A percentile compares a stretch with the other conserved stretches of the same genome.
Evolutionary conservation across 1,139 yeast genomes (phyloP).

Genomic region (Lodderomyces theae): DNA sequence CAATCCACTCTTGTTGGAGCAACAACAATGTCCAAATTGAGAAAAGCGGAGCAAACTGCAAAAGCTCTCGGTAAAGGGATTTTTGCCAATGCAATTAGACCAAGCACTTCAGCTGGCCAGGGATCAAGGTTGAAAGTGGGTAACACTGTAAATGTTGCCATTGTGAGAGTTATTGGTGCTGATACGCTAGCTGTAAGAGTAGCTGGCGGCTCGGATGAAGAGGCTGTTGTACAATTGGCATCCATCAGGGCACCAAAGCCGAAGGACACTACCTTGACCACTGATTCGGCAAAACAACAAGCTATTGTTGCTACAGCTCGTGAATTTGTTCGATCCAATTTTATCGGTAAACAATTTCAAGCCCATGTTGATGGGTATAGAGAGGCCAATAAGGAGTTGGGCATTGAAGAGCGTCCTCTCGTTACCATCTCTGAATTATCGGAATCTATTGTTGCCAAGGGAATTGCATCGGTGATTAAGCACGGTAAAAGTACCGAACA

Average conservation of each 20-base stretch:
- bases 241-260: conserved; percentile 73
- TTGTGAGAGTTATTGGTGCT: conserved; percentile 62
- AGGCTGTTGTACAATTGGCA: conserved; percentile 66
- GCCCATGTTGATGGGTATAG: conserved; percentile 65
- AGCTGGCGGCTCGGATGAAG: conserved; percentile 44
- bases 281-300: conserved; percentile 33
- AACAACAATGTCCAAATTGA: conserved; percentile 54
- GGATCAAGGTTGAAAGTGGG: conserved; percentile 41
- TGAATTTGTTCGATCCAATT: conserved; percentile 66
- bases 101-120: conserved; percentile 15
- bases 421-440: conserved; percentile 65
- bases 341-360: conserved; percentile 67
- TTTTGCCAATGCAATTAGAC: conserved; percentile 45
- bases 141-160: conserved; percentile 47
- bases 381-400: conserved; percentile 54
- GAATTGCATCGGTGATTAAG: conserved; percentile 75
- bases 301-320: conserved; percentile 63
- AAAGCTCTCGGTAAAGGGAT: conserved; percentile 59
- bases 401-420: conserved; percentile 62
- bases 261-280: conserved; percentile 53
- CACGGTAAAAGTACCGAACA: conserved; percentile 70
- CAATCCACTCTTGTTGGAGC: conserved; percentile 75
- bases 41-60: conserved; percentile 71
- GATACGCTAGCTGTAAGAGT: conserved; percentile 62
- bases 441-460: conserved; percentile 58